Conservation (phyloP, 352 stramenopile species). For the Phytophthora palmivora region DNA sequence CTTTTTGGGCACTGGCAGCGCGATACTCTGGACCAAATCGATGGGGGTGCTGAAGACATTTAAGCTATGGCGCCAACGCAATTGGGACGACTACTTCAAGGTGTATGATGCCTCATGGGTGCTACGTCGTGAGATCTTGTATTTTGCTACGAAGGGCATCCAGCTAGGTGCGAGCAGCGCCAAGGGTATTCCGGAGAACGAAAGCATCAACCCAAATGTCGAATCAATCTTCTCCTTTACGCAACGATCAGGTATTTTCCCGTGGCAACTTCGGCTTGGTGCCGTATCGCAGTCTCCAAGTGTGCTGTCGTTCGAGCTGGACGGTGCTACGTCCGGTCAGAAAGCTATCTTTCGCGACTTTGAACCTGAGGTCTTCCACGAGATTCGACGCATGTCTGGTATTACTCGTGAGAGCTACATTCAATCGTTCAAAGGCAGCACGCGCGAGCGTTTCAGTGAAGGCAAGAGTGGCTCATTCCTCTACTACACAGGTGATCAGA, state of each 20-base stretch:
- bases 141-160: constrained; percentile 85
- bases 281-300: constrained; percentile 52
- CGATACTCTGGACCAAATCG: constrained; percentile 73
- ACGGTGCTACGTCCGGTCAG: constrained; percentile 64
- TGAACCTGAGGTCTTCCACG: constrained; percentile 79
- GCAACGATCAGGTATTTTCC: constrained; percentile 68
- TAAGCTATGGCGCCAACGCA: constrained; percentile 76
- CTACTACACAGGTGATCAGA: constrained; percentile 90
- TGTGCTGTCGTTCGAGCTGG: constrained; percentile 77
- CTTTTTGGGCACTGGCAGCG: constrained; percentile 68
- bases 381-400: constrained; percentile 82
- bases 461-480: constrained; percentile 91
- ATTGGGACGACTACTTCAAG: constrained; percentile 90
- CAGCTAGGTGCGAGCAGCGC: constrained; percentile 55
- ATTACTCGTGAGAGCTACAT: constrained; percentile 83
- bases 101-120: constrained; percentile 88
- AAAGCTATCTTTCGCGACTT: constrained; percentile 87
- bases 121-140: constrained; percentile 81
- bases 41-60: constrained; percentile 72
- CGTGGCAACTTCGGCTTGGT: constrained; percentile 64
- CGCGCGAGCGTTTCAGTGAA: constrained; percentile 89
- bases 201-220: constrained; percentile 41
- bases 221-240: constrained; percentile 77
- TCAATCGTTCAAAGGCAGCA: constrained; percentile 79
- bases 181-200: constrained; percentile 43